Percentiles rank a stretch among this genome's conserved stretches.
Evolutionary conservation across 2,329 filamentous ascomycete species (phyloP).

Genomic region (Microsporum ferrugineum): DNA sequence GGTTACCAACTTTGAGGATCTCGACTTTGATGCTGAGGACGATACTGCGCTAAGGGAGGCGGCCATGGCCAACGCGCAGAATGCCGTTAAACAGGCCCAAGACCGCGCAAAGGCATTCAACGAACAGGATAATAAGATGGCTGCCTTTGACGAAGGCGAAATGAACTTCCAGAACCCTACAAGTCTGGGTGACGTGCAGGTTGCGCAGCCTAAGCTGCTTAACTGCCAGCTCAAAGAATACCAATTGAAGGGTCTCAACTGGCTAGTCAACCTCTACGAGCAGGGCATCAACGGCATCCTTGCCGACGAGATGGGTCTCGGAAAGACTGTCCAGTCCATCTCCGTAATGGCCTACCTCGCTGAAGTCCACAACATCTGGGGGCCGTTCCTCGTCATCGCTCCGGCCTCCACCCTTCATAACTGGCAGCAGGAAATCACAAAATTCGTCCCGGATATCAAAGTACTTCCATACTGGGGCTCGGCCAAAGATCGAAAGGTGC

Average conservation of each 20-base stretch:
- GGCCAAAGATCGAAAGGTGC: slow-evolving; percentile 82
- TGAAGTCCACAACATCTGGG: slow-evolving; percentile 95
- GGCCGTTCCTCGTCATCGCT: slow-evolving; percentile 86
- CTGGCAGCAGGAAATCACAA: slow-evolving; percentile 96
- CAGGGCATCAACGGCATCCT: slow-evolving; percentile 96
- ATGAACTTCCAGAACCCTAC: slow-evolving; percentile 99
- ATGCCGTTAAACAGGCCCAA: slow-evolving; percentile 87
- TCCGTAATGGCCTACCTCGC: slow-evolving; percentile 98
- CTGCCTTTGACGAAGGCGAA: slow-evolving; percentile 82
- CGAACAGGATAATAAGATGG: slow-evolving; percentile 52
- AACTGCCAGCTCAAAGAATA: slow-evolving; percentile 95
- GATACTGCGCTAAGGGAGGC: slow-evolving; percentile 69
- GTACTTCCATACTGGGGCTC: slow-evolving; percentile 96
- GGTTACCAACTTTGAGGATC: slow-evolving; percentile 85
- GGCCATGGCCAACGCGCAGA: slow-evolving; percentile 90
- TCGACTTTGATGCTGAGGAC: slow-evolving; percentile 92
- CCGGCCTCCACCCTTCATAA: slow-evolving; percentile 54
- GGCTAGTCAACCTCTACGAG: slow-evolving; percentile 97
- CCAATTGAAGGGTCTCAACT: slow-evolving; percentile 97
- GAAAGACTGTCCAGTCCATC: slow-evolving; percentile 97
- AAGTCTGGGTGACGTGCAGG: slow-evolving; percentile 83
- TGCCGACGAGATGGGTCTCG: slow-evolving; percentile 98
- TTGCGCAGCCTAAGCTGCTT: slow-evolving; percentile 87
- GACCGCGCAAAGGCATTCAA: slow-evolving; percentile 90
- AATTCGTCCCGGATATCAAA: slow-evolving; percentile 89